Percentiles rank a stretch among this genome's conserved stretches.
Evolutionary conservation across 2,329 filamentous ascomycete species (phyloP).

Genomic region (Xylaria sp.): DNA sequence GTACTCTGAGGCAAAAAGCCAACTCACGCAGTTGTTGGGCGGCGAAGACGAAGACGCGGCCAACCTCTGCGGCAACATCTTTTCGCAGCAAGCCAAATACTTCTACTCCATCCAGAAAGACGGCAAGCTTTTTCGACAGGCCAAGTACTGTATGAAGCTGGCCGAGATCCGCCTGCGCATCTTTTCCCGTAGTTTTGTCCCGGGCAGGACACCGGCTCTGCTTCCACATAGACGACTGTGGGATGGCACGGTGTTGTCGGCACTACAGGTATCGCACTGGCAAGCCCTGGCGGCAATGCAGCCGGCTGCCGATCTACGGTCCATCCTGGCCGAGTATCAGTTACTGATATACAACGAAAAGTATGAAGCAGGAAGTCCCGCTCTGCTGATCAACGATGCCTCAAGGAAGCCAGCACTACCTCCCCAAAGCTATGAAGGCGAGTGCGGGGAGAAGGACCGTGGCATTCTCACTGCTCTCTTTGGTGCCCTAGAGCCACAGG

Average conservation of each 20-base stretch:
- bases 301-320: not conserved
- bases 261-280: not conserved
- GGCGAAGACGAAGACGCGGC: not conserved
- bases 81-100: not conserved
- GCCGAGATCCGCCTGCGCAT: not conserved
- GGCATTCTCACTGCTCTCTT: not conserved
- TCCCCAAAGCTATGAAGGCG: not conserved
- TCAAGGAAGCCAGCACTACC: not conserved
- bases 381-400: not conserved
- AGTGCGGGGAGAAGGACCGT: not conserved
- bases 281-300: not conserved
- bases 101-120: not conserved
- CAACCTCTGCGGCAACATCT: not conserved
- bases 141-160: not conserved
- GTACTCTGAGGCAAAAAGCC: not conserved
- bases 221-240: not conserved
- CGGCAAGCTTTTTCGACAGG: not conserved
- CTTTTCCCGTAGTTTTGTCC: not conserved
- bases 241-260: not conserved
- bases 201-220: not conserved
- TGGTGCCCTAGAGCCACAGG: not conserved
- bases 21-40: not conserved
- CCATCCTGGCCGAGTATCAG: not conserved
- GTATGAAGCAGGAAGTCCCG: too few relatives aligned
- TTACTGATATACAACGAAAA: not conserved